Base-by-base conservation (phyloP, 2,329 filamentous ascomycete species). In the Fusarium mangiferae region DNA sequence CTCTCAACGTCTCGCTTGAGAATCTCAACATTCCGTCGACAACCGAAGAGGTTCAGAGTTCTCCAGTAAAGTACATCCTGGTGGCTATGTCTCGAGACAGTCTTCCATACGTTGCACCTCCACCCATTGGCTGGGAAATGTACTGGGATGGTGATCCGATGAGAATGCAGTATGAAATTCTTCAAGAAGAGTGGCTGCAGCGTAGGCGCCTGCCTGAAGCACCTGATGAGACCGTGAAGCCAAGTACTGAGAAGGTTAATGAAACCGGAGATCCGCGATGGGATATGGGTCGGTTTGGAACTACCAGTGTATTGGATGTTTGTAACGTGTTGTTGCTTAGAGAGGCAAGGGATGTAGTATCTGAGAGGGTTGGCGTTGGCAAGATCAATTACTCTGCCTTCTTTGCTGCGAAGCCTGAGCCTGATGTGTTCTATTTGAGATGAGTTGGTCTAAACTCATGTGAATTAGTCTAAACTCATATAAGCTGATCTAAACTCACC, bases 261-360 rank as follows among this genome's bases (percentile, higher is more conserved):
- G 68, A 71, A 10, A 62, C 26, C 15, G 66, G 66, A 2, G 66
- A 71, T 57, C 68, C 68, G 1, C 26, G 45, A 10, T 71, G 68
- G 61, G 68, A 66, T 38, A 14, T 44, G 24, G 56, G 66, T 17
- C 51, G 68, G 6, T 70, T 71, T 26, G 67, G 61, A 2, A 18
- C 15, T 3, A 33, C 55, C 6, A 41, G 20, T 17, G 11, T 71
- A 0, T n/a, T 66, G 24, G 56, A 70, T 38, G 51, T 71, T 18
- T 70, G 61, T 3, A 70, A 71, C 6, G 68, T 70, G 22, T 33
- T 71, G 1, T 26, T 66, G 15, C 24, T 65, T 1, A 65, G 45
- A 35, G 39, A 62, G 5, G 17, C 22, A 18, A 44, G 28, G 6
- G 33, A 17, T 17, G 65, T 52, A 0, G 2, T 58, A 13, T 69